Conservation (phyloP, 176 grass and related monocot species). For the Aegilops tauschii region DNA sequence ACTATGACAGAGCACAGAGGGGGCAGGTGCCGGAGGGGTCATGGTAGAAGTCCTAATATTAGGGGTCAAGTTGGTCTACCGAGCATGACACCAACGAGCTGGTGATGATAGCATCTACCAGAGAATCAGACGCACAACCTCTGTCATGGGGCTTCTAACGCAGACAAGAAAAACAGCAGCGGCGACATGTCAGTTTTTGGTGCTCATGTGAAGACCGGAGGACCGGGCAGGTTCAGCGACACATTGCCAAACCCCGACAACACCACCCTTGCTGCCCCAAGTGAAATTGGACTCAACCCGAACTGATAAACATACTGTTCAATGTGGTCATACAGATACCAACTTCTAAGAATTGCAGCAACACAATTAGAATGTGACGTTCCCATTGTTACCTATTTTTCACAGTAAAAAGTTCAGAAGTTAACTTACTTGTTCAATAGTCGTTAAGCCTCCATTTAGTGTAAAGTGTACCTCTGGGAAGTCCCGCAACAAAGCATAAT, state of each 20-base stretch:
- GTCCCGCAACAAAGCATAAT: slow-evolving; percentile 84
- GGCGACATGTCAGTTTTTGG: not conserved
- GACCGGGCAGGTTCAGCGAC: not conserved
- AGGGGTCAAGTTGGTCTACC: not conserved
- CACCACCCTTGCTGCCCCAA: not conserved
- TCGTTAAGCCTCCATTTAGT: slow-evolving; percentile 84
- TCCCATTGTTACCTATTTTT: not conserved
- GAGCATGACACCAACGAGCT: not conserved
- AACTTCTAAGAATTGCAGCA: slow-evolving; percentile 13
- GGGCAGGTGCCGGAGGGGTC: not conserved
- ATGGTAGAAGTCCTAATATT: not conserved
- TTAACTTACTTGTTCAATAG: slow-evolving; percentile 68
- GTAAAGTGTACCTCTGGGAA: slow-evolving; percentile 87
- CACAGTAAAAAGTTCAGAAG: not conserved
- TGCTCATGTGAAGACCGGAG: slow-evolving; percentile 1
- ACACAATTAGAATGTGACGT: not conserved
- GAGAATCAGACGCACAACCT: not conserved
- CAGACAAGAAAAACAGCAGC: not conserved
- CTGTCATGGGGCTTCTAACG: not conserved
- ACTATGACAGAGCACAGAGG: not conserved
- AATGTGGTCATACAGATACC: not conserved
- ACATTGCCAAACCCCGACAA: not conserved
- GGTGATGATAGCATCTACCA: not conserved
- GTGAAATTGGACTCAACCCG: not conserved
- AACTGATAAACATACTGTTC: not conserved